These are phyloP conservation scores for Blastobotrys apis DNA, from an alignment of 1,139 yeast species.

Conservation along the genomic window DNA sequence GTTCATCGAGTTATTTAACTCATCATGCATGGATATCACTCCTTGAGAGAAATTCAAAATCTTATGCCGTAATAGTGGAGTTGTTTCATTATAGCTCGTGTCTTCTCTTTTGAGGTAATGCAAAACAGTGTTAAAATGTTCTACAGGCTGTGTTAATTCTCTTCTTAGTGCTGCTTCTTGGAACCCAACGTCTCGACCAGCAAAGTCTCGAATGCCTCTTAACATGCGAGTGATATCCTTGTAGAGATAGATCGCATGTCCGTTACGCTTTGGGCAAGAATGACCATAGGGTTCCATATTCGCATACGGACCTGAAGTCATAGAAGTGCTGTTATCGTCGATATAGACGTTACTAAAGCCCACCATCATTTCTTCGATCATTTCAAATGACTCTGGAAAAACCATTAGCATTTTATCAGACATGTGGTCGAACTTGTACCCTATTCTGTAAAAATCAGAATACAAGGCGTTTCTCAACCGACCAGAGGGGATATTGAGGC, in stretches of 20 bases:
- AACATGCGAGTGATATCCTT: background rate
- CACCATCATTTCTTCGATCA: background rate
- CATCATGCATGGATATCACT: background rate
- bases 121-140: background rate
- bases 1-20: background rate
- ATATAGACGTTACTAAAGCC: background rate
- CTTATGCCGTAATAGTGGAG: background rate
- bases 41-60: background rate
- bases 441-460: background rate
- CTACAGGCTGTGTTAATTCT: background rate
- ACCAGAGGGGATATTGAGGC: too few species aligned
- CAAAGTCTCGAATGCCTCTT: background rate
- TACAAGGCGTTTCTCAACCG: background rate
- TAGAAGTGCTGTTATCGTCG: background rate
- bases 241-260: constrained; percentile 1
- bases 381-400: constrained; percentile 1
- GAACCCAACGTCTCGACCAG: background rate
- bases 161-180: constrained; percentile 1
- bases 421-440: constrained; percentile 4
- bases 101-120: background rate
- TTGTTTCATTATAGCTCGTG: background rate
- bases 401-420: constrained; percentile 2
- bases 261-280: background rate
- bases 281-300: background rate
- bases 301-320: background rate